A percentile compares a stretch with the other conserved stretches of the same genome.
Evolutionary conservation across 345 rosid species (phyloP).

Genomic region (Rhizophora apiculata): DNA sequence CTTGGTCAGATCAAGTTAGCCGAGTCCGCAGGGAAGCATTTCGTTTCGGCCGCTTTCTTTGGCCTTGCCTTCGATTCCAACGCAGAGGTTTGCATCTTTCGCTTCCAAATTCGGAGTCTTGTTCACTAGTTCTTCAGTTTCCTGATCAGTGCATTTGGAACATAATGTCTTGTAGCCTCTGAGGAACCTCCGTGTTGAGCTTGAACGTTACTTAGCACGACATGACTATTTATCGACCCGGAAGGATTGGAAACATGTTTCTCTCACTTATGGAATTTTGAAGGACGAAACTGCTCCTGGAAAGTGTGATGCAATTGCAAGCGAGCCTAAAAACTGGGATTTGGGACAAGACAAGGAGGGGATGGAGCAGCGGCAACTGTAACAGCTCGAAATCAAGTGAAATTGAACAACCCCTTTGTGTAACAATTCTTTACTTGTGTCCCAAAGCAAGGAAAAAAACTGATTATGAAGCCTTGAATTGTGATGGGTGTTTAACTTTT

Average conservation of each 20-base stretch:
- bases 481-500: too few species aligned
- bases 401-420: too few species aligned
- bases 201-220: constrained; percentile 17
- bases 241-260: constrained; percentile 18
- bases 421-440: too few species aligned
- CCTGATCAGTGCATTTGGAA: neutral
- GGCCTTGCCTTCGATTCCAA: constrained; percentile 20
- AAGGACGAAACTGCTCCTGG: constrained; percentile 6
- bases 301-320: too few species aligned
- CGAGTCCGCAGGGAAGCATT: constrained; percentile 21
- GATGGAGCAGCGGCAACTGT: too few species aligned
- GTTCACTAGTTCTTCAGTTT: neutral
- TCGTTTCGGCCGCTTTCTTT: constrained; percentile 20
- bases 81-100: constrained; percentile 15
- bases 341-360: too few species aligned
- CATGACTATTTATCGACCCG: constrained; percentile 8
- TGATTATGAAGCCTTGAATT: too few species aligned
- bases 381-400: too few species aligned
- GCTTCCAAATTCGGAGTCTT: neutral
- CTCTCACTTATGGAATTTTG: constrained; percentile 13
- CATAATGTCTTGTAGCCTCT: constrained; percentile 12
- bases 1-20: constrained; percentile 27
- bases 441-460: too few species aligned
- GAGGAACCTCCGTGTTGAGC: constrained; percentile 16
- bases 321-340: too few species aligned